Evolutionary conservation across 148 eudicot genomes (phyloP).

Genomic region (Dianthus caryophyllus): DNA sequence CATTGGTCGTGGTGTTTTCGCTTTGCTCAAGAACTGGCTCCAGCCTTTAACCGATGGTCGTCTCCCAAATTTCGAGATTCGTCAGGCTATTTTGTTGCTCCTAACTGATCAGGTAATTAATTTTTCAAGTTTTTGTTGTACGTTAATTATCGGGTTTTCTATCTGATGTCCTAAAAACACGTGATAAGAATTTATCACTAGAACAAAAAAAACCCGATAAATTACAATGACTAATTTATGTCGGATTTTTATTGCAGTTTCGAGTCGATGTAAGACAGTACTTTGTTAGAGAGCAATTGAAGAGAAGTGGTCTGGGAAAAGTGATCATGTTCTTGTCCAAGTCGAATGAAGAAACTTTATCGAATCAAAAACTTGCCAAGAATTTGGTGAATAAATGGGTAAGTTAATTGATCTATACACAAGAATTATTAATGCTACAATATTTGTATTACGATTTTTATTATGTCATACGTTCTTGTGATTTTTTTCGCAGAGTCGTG

Average conservation of each 20-base stretch:
- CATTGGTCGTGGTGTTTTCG: slow-evolving; percentile 77
- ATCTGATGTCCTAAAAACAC: no score
- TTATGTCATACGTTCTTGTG: background rate
- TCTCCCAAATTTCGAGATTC: slow-evolving; percentile 77
- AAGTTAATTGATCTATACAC: slow-evolving; percentile 8
- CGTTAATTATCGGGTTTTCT: no score
- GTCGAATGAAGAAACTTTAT: slow-evolving; percentile 78
- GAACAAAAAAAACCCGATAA: no score
- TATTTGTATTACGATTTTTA: no score
- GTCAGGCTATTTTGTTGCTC: slow-evolving; percentile 63
- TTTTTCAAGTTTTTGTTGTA: no score
- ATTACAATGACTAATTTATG: no score
- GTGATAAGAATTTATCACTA: no score
- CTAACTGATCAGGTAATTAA: slow-evolving; percentile 42
- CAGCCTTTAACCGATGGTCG: slow-evolving; percentile 96
- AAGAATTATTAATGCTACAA: no score
- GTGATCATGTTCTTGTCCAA: slow-evolving; percentile 86
- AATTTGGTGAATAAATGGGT: slow-evolving; percentile 94
- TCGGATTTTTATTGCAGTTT: slow-evolving; percentile 34
- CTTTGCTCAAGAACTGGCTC: slow-evolving; percentile 77
- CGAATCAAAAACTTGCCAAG: slow-evolving; percentile 77
- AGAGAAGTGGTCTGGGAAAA: slow-evolving; percentile 90
- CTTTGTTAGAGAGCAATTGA: slow-evolving; percentile 71
- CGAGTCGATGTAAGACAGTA: slow-evolving; percentile 75
- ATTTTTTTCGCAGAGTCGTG: slow-evolving; percentile 1